Conservation (phyloP, 805 yeast genomes). For the Metschnikowia henanensis region DNA sequence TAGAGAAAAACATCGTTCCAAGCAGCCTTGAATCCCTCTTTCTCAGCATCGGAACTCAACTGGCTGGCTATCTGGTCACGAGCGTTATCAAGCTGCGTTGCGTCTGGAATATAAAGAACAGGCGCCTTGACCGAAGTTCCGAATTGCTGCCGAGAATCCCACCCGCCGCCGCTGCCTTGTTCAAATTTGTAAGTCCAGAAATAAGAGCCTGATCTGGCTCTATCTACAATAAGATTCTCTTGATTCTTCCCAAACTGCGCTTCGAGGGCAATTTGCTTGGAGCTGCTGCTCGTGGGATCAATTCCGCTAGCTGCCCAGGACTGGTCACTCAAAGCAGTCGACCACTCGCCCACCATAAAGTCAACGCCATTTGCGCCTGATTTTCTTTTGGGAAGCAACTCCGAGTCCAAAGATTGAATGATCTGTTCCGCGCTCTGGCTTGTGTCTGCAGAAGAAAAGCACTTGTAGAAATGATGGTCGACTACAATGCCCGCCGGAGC, state of each 20-base stretch:
- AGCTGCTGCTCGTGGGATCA: slow-evolving; percentile 21
- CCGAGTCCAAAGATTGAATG: slow-evolving; percentile 51
- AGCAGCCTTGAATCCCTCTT: slow-evolving; percentile 75
- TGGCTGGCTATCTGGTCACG: slow-evolving; percentile 33
- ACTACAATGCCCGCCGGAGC: slow-evolving; percentile 59
- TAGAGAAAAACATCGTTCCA: slow-evolving; percentile 75
- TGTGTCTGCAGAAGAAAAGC: slow-evolving; percentile 76
- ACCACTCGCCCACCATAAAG: slow-evolving; percentile 83
- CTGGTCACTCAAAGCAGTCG: slow-evolving; percentile 76
- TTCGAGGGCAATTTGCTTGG: slow-evolving; percentile 52
- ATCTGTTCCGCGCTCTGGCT: slow-evolving; percentile 62
- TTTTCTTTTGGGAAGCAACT: slow-evolving; percentile 48
- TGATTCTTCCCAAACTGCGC: slow-evolving; percentile 60
- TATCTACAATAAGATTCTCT: slow-evolving; percentile 42
- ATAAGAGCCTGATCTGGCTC: slow-evolving; percentile 63
- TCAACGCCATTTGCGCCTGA: slow-evolving; percentile 53
- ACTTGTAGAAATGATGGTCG: slow-evolving; percentile 84
- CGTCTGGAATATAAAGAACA: slow-evolving; percentile 36
- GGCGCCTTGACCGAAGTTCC: slow-evolving; percentile 37
- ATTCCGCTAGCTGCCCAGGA: slow-evolving; percentile 62
- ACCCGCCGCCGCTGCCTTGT: slow-evolving; percentile 92
- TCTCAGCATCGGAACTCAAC: slow-evolving; percentile 73
- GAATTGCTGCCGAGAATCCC: slow-evolving; percentile 86
- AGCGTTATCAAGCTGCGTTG: slow-evolving; percentile 39
- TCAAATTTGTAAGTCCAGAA: slow-evolving; percentile 93